Base-by-base conservation (phyloP, 495 filamentous ascomycete species). In the Lepraria neglecta region DNA sequence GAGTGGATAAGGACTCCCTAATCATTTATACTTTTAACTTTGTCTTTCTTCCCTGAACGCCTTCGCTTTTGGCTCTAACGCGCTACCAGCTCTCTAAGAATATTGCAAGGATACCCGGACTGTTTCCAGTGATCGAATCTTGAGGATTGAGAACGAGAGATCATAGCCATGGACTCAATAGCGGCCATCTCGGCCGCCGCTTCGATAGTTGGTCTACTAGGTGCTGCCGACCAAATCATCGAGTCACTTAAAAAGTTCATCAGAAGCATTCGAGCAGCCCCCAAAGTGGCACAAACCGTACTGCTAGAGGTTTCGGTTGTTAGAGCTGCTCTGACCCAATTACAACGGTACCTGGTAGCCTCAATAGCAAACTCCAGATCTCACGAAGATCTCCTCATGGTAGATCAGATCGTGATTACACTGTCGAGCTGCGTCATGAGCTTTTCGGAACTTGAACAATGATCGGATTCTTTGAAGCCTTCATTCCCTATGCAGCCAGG, bases 401-500 rank as follows among this genome's bases (percentile, higher is more conserved):
- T 65, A 19, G 68, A 68, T 47, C 59, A 70, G n/a, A 14, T 70
- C 1, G 4, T 58, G 3, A 42, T 68, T n/a, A 64, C 58, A 3
- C 19, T 70, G 9, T 61, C 64, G 6, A 56, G 56, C 24, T 65
- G 60, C 35, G 56, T 68, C 11, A 50, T 58, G 11, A 66, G 58
- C 9, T 68, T 70, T 42, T 68, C 68, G 9, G 66, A 70, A 15
- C 55, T 70, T 1, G 63, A 70, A 35, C 38, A 46, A 30, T 27
- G 50, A 19, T 30, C 68, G 2, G 60, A 66, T 3, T 35, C 55
- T 15, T 51, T 64, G 10, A 52, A 52, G n/a, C 21, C 42, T 9
- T 19, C 14, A 17, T 60, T 51, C 11, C 30, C 58, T 21, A 46
- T 46, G 47, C 27, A 53, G 21, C 14, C 64, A 14, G 45, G 58